Conservation (phyloP, 192 early-diverging fungal species). For the Mortierella claussenii region DNA sequence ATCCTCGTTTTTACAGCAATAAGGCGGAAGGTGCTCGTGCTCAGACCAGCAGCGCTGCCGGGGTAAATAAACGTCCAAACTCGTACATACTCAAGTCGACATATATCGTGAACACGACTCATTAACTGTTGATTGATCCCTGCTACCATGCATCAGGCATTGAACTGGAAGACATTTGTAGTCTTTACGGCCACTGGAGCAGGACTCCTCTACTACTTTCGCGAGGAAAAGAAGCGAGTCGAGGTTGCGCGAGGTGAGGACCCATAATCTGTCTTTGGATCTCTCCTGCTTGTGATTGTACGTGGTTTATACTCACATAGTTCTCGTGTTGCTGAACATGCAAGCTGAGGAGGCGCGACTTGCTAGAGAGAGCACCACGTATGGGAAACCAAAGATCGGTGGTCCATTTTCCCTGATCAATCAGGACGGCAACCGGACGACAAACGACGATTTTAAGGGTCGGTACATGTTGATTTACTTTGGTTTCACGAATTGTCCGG, state of each 20-base stretch:
- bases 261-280: too few relatives aligned
- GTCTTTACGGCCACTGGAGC: constrained; percentile 68
- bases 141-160: too few relatives aligned
- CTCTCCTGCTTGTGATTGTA: too few relatives aligned
- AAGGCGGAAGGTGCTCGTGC: constrained; percentile 39
- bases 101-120: too few relatives aligned
- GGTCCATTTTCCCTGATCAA: constrained; percentile 90
- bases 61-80: too few relatives aligned
- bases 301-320: too few relatives aligned
- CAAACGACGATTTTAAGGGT: constrained; percentile 83
- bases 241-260: constrained; percentile 55
- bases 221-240: constrained; percentile 68
- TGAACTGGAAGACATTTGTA: constrained; percentile 62
- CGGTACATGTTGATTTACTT: constrained; percentile 95
- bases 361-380: constrained; percentile 38
- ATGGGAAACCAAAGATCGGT: constrained; percentile 91
- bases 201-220: constrained; percentile 73
- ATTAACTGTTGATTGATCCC: too few relatives aligned
- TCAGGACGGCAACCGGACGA: constrained; percentile 76
- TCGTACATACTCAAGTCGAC: too few relatives aligned
- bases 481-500: constrained; percentile 99
- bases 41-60: constrained; percentile 27
- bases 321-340: neutral
- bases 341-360: constrained; percentile 47
- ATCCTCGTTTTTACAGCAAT: constrained; percentile 14